These are phyloP conservation scores for Fraxinus dipetala DNA, from an alignment of 305 asterid genomes.

Conservation along the genomic window DNA sequence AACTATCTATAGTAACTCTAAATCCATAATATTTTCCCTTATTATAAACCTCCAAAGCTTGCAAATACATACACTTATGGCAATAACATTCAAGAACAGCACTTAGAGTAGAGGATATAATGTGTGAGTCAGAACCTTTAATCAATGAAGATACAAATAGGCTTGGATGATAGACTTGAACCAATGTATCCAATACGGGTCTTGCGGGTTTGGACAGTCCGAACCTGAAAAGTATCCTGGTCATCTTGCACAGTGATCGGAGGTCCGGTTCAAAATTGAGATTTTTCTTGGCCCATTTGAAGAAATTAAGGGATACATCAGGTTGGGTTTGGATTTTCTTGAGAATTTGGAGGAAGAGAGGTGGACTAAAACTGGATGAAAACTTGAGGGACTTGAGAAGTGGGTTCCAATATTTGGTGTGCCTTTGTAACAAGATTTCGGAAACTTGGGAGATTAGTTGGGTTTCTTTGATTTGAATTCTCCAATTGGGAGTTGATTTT, in stretches of 20 bases:
- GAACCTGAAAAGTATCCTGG: constrained; percentile 45
- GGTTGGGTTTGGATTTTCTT: constrained; percentile 45
- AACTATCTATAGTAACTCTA: constrained; percentile 31
- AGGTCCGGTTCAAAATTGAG: constrained; percentile 61
- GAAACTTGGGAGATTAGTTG: constrained; percentile 61
- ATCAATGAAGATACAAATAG: constrained; percentile 44
- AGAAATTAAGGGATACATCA: constrained; percentile 52
- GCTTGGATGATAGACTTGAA: constrained; percentile 43
- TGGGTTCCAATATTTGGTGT: constrained; percentile 56
- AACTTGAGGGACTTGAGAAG: constrained; percentile 53
- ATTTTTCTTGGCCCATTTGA: constrained; percentile 49
- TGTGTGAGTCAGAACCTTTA: constrained; percentile 27
- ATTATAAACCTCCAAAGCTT: constrained; percentile 45
- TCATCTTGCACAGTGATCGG: constrained; percentile 41
- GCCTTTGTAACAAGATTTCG: constrained; percentile 60
- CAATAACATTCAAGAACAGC: constrained; percentile 54
- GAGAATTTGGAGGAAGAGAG: constrained; percentile 56
- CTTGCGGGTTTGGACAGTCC: constrained; percentile 42
- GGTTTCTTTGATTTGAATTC: constrained; percentile 42
- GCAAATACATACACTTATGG: constrained; percentile 37
- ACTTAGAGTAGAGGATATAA: constrained; percentile 34
- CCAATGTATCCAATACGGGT: constrained; percentile 48
- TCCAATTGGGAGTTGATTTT: constrained; percentile 39
- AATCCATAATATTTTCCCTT: constrained; percentile 37
- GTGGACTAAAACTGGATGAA: constrained; percentile 43